Conservation (phyloP, 306 rosid genomes). For the Spatholobus suberectus region DNA sequence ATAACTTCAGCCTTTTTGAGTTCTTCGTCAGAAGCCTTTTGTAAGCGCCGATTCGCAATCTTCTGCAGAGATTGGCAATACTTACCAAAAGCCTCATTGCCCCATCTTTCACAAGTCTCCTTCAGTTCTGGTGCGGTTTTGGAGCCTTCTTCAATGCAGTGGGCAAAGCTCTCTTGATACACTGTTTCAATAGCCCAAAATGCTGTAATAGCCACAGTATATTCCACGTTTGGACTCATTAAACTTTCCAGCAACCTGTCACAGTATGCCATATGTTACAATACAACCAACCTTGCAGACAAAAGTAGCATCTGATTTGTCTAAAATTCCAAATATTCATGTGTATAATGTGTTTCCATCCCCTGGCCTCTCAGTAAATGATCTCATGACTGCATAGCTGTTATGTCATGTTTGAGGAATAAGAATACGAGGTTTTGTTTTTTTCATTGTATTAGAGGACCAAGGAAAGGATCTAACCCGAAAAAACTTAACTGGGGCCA, state of each 20-base stretch:
- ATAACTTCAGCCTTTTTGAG: slow-evolving; percentile 58
- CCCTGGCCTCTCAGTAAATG: not conserved
- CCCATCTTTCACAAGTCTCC: slow-evolving; percentile 87
- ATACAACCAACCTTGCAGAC: not conserved
- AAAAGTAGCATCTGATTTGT: not conserved
- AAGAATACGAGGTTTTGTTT: not conserved
- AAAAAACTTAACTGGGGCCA: not conserved
- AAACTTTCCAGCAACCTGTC: slow-evolving; percentile 76
- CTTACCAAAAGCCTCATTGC: slow-evolving; percentile 67
- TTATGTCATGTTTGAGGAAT: not conserved
- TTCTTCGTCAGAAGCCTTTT: slow-evolving; percentile 54
- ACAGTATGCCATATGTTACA: not conserved
- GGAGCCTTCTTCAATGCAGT: slow-evolving; percentile 71
- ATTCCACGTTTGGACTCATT: slow-evolving; percentile 65
- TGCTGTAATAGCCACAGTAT: slow-evolving; percentile 67
- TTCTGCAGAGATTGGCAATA: slow-evolving; percentile 65
- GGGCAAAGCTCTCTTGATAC: slow-evolving; percentile 86
- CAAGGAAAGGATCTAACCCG: not conserved
- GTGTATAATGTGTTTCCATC: not conserved
- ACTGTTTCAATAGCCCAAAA: slow-evolving; percentile 86
- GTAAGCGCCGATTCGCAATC: slow-evolving; percentile 58
- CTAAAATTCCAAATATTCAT: not conserved
- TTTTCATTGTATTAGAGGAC: not conserved
- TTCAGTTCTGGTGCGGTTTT: slow-evolving; percentile 63
- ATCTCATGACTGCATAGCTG: not conserved